Evolutionary conservation across 2,329 filamentous ascomycete species (phyloP), one percentile per base, ranked within the genome.

Genomic region (Fonsecaea pugnacius): DNA sequence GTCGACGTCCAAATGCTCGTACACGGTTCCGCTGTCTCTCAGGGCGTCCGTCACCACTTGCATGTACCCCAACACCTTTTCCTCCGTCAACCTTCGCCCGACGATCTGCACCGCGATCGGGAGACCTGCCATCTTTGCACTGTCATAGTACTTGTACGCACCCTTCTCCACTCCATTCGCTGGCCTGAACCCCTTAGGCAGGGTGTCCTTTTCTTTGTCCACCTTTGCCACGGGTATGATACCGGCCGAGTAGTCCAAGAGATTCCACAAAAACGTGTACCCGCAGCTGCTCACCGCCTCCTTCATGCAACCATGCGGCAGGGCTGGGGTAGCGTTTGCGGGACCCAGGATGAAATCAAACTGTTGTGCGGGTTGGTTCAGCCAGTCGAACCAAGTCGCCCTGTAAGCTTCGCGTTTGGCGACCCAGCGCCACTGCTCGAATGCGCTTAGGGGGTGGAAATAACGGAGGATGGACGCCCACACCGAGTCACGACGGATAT

Each of bases 241-340:
- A 40, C 93, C 93, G 12, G 86, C 85, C 1, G 90, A 86, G 77
- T 97, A 97, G 74, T 97, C 94, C 55, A 97, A 85, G 86, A 97
- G 70, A 72, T 97, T 97, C 80, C 95, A 98, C 62, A 96, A 78
- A 75, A 97, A 96, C 0, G 93, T 97, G 74, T 98, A 97, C 1
- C 92, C 92, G 72, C 93, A 97, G 70, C 89, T 91, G 67, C 89
- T 90, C 51, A 95, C 87, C 2, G 91, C 91, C 71, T 94, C 88
- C 70, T 87, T 86, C 92, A 96, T 97, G 0, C 87, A 92, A 53
- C 88, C 86, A 74, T 96, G 92, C 0, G 92, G 92, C 3, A 96
- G 86, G 0, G 93, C 93, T 1, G 93, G 92, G 0, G 92, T 96
- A 0, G 93, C 92, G 75, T 97, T 96, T 0, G 89, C 92, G n/a